A percentile compares a stretch with the other conserved stretches of the same genome.
These are phyloP conservation scores for Gracilaria vermiculophylla DNA, from an alignment of 23 red algal species.

Conservation along the genomic window DNA sequence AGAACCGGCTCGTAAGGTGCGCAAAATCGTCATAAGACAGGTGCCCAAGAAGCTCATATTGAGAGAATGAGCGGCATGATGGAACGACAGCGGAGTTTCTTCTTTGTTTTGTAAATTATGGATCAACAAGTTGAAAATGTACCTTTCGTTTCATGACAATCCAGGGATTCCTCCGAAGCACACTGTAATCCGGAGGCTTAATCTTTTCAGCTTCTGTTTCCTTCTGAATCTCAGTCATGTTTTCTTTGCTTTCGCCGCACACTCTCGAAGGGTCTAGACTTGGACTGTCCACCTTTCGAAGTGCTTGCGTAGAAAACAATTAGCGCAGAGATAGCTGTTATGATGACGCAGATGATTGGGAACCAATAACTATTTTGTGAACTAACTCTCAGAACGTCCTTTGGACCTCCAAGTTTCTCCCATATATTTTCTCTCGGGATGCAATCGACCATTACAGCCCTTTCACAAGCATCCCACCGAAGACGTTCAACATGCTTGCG, in stretches of 20 bases:
- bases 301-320: not conserved
- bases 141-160: too few relatives aligned
- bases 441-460: constrained; percentile 33
- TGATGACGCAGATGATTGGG: not conserved
- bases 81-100: too few relatives aligned
- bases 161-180: too few relatives aligned
- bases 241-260: not conserved
- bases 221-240: not conserved
- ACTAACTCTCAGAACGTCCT: not conserved
- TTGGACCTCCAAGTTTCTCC: not conserved
- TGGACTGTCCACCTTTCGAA: not conserved
- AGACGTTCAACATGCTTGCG: constrained; percentile 25
- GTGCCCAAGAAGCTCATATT: too few relatives aligned
- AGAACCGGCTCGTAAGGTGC: too few relatives aligned
- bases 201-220: not conserved
- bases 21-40: too few relatives aligned
- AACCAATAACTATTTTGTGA: not conserved
- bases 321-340: not conserved
- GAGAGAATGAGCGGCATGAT: too few relatives aligned
- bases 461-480: constrained; percentile 45
- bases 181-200: too few relatives aligned
- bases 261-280: not conserved
- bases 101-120: constrained; percentile 6
- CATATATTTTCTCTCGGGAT: constrained; percentile 23
- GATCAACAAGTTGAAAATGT: not conserved